Percentiles rank a stretch among this genome's conserved stretches.
These are phyloP conservation scores for Phytophthora fragariaefolia DNA, from an alignment of 352 stramenopile species.

Conservation along the genomic window DNA sequence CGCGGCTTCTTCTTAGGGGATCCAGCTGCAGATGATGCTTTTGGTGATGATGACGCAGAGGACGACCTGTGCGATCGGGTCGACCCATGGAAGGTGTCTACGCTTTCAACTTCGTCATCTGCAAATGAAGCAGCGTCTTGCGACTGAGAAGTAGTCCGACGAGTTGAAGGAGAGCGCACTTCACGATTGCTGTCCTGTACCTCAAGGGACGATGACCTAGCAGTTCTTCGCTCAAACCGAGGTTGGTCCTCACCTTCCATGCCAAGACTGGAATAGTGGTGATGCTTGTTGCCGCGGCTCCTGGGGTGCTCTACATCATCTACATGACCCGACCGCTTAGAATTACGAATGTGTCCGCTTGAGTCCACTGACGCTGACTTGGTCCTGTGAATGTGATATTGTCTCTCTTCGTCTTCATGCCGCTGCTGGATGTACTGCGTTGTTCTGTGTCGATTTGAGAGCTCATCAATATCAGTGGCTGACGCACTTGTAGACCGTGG, in stretches of 20 bases:
- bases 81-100: conserved; percentile 25
- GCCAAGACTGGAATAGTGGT: conserved; percentile 15
- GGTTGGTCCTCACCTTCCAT: conserved; percentile 9
- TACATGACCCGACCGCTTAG: conserved; percentile 13
- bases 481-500: conserved; percentile 27
- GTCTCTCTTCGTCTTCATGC: conserved; percentile 13
- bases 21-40: conserved; percentile 39
- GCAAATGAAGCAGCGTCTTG: conserved; percentile 35
- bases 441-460: conserved; percentile 4
- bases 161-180: conserved; percentile 17
- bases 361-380: conserved; percentile 27
- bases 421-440: conserved; percentile 17
- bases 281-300: conserved; percentile 21
- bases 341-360: conserved; percentile 13
- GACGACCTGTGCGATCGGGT: conserved; percentile 44
- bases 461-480: conserved; percentile 5
- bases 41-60: conserved; percentile 39
- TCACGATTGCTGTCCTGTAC: conserved; percentile 32
- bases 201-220: conserved; percentile 34
- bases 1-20: conserved; percentile 57
- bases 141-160: conserved; percentile 18
- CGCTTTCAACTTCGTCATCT: conserved; percentile 33
- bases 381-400: conserved; percentile 19
- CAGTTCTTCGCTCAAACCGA: conserved; percentile 16
- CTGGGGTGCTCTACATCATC: conserved; percentile 14